Conservation (phyloP, 331 rosid species). For the Quercus phellos region DNA sequence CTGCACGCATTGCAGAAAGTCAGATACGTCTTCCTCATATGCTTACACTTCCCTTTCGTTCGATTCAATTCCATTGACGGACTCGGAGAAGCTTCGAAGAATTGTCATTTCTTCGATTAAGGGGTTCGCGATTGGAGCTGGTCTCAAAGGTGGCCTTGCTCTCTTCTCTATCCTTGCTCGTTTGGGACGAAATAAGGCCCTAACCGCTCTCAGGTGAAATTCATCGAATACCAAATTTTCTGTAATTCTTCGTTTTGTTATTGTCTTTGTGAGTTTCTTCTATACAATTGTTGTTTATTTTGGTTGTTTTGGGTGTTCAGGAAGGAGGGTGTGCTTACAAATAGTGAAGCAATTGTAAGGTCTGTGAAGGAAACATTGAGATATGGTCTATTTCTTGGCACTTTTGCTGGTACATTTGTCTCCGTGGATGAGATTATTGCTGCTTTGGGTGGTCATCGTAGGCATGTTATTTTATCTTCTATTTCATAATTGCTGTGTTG, state of each 20-base stretch:
- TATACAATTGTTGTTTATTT: neutral
- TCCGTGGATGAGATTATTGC: slow-evolving; percentile 78
- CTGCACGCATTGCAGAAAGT: slow-evolving; percentile 33
- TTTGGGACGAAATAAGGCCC: slow-evolving; percentile 53
- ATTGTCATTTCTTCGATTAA: slow-evolving; percentile 61
- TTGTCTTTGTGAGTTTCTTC: neutral
- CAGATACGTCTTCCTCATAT: slow-evolving; percentile 27
- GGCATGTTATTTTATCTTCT: slow-evolving; percentile 54
- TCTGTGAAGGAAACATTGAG: slow-evolving; percentile 87
- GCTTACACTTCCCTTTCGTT: slow-evolving; percentile 15
- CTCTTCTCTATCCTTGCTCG: slow-evolving; percentile 78
- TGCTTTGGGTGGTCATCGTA: slow-evolving; percentile 73
- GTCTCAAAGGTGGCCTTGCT: slow-evolving; percentile 91
- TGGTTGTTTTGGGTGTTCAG: slow-evolving; percentile 23
- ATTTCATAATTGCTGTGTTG: neutral
- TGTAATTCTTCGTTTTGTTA: neutral
- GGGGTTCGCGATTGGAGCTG: slow-evolving; percentile 92
- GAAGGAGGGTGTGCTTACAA: slow-evolving; percentile 50
- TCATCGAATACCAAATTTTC: neutral
- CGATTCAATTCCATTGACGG: slow-evolving; percentile 38
- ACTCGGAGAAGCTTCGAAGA: slow-evolving; percentile 60
- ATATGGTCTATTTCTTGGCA: slow-evolving; percentile 83
- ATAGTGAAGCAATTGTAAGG: slow-evolving; percentile 55
- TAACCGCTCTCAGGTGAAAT: slow-evolving; percentile 46
- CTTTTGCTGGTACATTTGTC: slow-evolving; percentile 86